Conservation (phyloP, 768 basidiomycete species). For the Tephrocybe rancida region DNA sequence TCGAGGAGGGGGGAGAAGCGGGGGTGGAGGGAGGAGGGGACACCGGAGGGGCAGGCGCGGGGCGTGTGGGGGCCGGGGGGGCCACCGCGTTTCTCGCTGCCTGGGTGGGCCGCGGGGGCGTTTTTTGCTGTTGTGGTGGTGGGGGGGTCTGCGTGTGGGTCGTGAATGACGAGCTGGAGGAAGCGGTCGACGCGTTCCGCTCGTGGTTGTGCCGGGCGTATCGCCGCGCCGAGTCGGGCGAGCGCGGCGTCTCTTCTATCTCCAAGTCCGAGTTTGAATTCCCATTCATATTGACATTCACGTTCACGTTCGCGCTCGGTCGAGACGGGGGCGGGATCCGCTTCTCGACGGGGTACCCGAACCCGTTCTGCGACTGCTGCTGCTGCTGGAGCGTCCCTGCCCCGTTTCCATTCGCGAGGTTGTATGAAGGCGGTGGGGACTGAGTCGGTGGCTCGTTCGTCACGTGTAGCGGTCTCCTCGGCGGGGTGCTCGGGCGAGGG, state of each 20-base stretch:
- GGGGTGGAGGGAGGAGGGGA: background rate
- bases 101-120: background rate
- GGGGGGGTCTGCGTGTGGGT: background rate
- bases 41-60: background rate
- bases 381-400: background rate
- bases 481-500: conserved; percentile 27
- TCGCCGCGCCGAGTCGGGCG: too few species aligned
- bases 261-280: too few species aligned
- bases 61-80: background rate
- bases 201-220: too few species aligned
- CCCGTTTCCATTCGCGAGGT: conserved; percentile 5
- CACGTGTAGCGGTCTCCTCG: conserved; percentile 43
- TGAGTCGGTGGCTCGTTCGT: conserved; percentile 34
- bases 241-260: too few species aligned
- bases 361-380: too few species aligned
- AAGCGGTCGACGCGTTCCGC: too few species aligned
- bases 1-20: background rate
- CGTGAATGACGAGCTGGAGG: too few species aligned
- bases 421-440: conserved; percentile 52
- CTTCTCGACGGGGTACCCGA: too few species aligned
- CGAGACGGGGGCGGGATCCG: too few species aligned
- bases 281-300: too few species aligned
- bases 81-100: background rate
- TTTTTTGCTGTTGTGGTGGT: background rate
- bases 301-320: too few species aligned